Evolutionary conservation across 164 flowering plant genomes (phyloP).

Genomic region (Malania oleifera): DNA sequence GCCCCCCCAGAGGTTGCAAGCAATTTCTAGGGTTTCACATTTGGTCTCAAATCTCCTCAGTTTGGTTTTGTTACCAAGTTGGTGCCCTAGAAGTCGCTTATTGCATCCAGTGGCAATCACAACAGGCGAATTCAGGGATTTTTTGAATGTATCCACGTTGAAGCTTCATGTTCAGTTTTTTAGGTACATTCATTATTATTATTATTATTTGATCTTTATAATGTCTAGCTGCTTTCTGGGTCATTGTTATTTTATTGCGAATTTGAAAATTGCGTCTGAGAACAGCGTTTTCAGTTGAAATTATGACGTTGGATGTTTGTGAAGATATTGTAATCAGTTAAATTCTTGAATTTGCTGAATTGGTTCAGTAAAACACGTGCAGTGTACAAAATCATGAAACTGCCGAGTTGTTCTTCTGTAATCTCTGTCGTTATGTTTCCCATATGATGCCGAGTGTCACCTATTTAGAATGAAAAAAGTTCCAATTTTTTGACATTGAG

Average conservation of each 20-base stretch:
- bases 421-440: no score
- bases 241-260: neutral
- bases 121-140: neutral
- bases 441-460: no score
- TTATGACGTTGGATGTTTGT: neutral
- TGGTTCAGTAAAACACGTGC: no score
- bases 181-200: neutral
- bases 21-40: slow-evolving; percentile 20
- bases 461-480: no score
- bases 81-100: slow-evolving; percentile 9
- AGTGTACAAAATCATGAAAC: no score
- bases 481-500: no score
- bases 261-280: neutral
- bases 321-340: neutral
- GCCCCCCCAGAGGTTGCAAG: neutral
- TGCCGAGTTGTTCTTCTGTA: no score
- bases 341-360: neutral
- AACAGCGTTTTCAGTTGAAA: neutral
- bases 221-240: neutral
- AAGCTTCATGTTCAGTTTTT: slow-evolving; percentile 14
- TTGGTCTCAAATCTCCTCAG: neutral
- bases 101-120: neutral
- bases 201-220: no score
- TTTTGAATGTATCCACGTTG: neutral
- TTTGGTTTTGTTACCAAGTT: neutral